Evolutionary conservation across 805 yeast species (phyloP).

Genomic region (Ogataea pilisensis): DNA sequence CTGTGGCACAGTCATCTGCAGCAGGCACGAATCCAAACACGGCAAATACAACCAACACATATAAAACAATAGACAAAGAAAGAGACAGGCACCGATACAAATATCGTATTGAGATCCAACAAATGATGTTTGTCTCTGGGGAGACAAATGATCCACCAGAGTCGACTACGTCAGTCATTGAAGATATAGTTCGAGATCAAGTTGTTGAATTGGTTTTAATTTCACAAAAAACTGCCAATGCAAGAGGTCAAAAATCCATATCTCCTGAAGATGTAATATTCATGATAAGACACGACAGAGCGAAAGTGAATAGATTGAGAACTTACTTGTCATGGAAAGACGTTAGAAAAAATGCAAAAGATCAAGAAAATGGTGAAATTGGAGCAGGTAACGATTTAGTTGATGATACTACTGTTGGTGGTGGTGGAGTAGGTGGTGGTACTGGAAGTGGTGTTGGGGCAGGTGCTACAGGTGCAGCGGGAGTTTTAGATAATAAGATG

Average conservation of each 20-base stretch:
- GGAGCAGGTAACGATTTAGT: constrained; percentile 32
- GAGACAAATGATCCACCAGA: constrained; percentile 93
- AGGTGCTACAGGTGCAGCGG: constrained; percentile 31
- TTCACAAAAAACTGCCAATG: constrained; percentile 70
- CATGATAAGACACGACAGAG: constrained; percentile 85
- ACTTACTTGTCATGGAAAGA: constrained; percentile 97
- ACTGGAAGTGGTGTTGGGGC: constrained; percentile 36
- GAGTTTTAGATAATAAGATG: constrained; percentile 39
- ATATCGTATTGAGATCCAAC: constrained; percentile 90
- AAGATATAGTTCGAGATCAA: constrained; percentile 92
- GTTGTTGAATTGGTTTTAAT: constrained; percentile 80
- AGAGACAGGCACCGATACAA: constrained; percentile 48
- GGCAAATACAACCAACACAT: constrained; percentile 3
- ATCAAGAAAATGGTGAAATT: constrained; percentile 50
- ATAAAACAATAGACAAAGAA: constrained; percentile 8
- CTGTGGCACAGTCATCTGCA: no score
- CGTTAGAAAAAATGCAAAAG: constrained; percentile 74
- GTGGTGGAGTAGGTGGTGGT: constrained; percentile 31
- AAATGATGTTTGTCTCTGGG: constrained; percentile 98
- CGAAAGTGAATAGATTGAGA: constrained; percentile 85
- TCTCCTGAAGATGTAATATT: constrained; percentile 93
- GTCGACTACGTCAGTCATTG: constrained; percentile 88
- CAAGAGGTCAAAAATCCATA: constrained; percentile 78
- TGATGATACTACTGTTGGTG: constrained; percentile 24
- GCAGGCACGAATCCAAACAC: neutral